Evolutionary conservation across 768 basidiomycete genomes (phyloP).

Genomic region (Clitopilus passeckerianus): DNA sequence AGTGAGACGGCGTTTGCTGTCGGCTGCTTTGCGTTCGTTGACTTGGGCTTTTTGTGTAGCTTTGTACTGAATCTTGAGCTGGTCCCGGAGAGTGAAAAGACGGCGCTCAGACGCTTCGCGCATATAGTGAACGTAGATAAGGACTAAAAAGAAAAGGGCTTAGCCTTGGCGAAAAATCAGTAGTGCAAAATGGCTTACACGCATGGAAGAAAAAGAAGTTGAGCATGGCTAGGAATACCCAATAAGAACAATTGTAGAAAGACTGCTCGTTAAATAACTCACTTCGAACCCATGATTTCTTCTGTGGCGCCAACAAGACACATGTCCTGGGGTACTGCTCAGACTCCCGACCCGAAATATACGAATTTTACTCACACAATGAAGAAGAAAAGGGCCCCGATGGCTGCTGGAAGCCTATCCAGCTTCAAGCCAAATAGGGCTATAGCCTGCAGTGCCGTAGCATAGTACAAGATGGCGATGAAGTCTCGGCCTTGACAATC

Average conservation of each 20-base stretch:
- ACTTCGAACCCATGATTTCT: constrained; percentile 27
- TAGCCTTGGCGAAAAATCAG: too few species aligned
- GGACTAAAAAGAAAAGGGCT: constrained; percentile 36
- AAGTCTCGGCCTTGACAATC: constrained; percentile 41
- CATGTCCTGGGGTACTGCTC: constrained; percentile 22
- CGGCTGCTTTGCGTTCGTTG: constrained; percentile 69
- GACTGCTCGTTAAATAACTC: constrained; percentile 12
- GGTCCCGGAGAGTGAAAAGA: constrained; percentile 64
- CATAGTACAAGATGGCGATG: constrained; percentile 42
- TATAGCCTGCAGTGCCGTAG: constrained; percentile 57
- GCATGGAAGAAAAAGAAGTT: constrained; percentile 75
- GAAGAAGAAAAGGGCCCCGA: constrained; percentile 54
- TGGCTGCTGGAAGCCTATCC: constrained; percentile 59
- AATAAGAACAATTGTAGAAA: background rate
- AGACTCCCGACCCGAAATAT: background rate
- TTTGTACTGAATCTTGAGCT: constrained; percentile 71
- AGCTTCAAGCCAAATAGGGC: constrained; percentile 68
- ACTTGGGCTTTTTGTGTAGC: constrained; percentile 74
- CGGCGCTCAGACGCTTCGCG: constrained; percentile 63
- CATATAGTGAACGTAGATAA: constrained; percentile 73
- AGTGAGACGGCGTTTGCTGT: constrained; percentile 78
- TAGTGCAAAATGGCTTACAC: too few species aligned
- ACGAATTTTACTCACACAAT: constrained; percentile 30
- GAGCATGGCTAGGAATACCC: constrained; percentile 43
- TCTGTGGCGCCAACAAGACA: constrained; percentile 32